Evolutionary conservation across 139 green algal species (phyloP), one percentile per base, ranked within the genome.

Genomic region (Picochlorum sp.): DNA sequence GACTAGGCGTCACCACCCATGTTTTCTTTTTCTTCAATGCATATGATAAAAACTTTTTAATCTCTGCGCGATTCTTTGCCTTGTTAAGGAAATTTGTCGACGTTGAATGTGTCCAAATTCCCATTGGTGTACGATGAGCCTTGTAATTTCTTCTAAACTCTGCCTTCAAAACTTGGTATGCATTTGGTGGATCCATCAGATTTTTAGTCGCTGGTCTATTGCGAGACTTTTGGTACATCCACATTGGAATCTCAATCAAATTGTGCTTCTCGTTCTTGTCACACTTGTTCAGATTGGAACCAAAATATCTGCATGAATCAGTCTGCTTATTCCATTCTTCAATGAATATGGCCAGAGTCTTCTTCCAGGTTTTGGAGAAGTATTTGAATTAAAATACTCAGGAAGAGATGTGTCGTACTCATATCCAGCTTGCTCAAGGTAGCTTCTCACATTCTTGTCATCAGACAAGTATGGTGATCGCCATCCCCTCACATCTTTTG

Each of bases 51-150:
- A 71, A 71, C 16, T 34, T 26, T 41, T 8, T 20, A 30, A 64
- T 70, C 4, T 64, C 34, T 41, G 34, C 34, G 8, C 34, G 34
- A 41, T 41, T 41, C 2, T 64, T 38, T 14, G 7, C 34, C 18
- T 70, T 64, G 21, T 63, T 59, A 15, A 70, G 15, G 26, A 51
- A 70, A 15, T 23, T 23, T 16, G 58, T 65, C 20, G 64, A 60
- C 5, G 64, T 70, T 9, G 47, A 54, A 47, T 70, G 64, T 23
- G 55, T 70, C 55, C 41, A 65, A 50, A 70, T 70, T 20, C 32
- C 52, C 14, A 70, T n/a, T 21, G 64, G 64, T 14, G 49, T 52
- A 6, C 51, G 14, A 30, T 70, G 57, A 21, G 24, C 50, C 28
- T n/a, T 20, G 28, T 70, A 70, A 30, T 59, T 60, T 30, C 49